Conservation (phyloP, 148 eudicot genomes). For the Tetragonia tetragonoides region DNA sequence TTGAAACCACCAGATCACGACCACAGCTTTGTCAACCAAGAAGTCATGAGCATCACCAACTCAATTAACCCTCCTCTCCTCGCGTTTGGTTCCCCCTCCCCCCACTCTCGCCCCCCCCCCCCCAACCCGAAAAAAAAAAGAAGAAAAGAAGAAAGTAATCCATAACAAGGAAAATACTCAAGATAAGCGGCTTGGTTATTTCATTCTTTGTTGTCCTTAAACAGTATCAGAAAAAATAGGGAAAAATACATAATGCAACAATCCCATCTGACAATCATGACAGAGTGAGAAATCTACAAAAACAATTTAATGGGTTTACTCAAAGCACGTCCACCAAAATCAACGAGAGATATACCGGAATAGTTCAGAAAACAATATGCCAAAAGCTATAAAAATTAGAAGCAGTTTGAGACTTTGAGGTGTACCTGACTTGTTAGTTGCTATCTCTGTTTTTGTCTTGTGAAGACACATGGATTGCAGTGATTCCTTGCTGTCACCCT, state of each 20-base stretch:
- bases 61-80: background rate
- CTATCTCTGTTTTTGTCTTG: slow-evolving; percentile 18
- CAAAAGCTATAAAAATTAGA: background rate
- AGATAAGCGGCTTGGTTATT: no score
- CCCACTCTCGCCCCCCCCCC: no score
- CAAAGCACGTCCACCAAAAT: background rate
- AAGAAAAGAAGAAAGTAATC: no score
- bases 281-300: background rate
- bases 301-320: background rate
- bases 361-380: background rate
- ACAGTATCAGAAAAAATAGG: no score
- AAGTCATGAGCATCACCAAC: background rate
- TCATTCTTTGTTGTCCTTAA: no score
- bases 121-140: no score
- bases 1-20: background rate
- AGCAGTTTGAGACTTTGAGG: slow-evolving; percentile 2
- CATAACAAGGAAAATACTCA: no score
- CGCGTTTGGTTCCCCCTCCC: no score
- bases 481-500: background rate
- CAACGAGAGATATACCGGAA: no score
- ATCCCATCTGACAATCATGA: background rate
- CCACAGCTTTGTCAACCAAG: background rate
- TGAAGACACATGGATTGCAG: background rate
- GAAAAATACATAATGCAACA: background rate
- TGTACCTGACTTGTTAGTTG: slow-evolving; percentile 19